Conservation (phyloP, 192 early-diverging fungal genomes). For the Nowakowskiella sp. region DNA sequence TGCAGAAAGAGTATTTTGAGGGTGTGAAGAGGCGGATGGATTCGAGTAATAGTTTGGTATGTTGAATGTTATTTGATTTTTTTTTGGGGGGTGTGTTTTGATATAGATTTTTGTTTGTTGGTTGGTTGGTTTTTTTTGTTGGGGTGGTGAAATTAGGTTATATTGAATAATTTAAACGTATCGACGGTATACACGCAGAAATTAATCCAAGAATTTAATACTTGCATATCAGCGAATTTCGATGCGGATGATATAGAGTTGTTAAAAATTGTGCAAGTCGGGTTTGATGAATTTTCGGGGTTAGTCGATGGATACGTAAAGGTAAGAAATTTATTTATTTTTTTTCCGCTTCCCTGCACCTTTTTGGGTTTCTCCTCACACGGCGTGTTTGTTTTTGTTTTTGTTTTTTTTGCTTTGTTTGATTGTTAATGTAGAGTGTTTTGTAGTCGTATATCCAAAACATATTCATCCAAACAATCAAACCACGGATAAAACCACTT, state of each 20-base stretch:
- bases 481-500: conserved; percentile 64
- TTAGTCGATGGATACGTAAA: conserved; percentile 54
- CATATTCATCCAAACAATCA: conserved; percentile 66
- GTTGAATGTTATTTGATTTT: conserved; percentile 29
- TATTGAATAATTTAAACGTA: conserved; percentile 84
- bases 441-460: conserved; percentile 71
- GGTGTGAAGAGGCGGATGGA: conserved; percentile 47
- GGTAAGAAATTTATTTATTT: conserved; percentile 28
- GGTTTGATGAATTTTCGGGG: conserved; percentile 50
- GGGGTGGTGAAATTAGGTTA: conserved; percentile 37
- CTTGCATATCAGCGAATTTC: conserved; percentile 26
- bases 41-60: conserved; percentile 52
- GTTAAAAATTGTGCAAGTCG: conserved; percentile 47
- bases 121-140: not conserved
- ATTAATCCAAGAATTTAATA: conserved; percentile 58
- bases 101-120: conserved; percentile 10
- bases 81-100: not conserved
- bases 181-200: conserved; percentile 71
- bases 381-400: conserved; percentile 10
- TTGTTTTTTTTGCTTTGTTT: conserved; percentile 10
- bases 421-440: conserved; percentile 23
- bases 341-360: conserved; percentile 2
- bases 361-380: not conserved
- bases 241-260: conserved; percentile 34
- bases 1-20: conserved; percentile 47